Percentiles rank a stretch among this genome's conserved stretches.
phyloP scores from a whole-genome alignment of 1,139 yeast species.

The Nakaseomyces uthaithaninus region DNA sequence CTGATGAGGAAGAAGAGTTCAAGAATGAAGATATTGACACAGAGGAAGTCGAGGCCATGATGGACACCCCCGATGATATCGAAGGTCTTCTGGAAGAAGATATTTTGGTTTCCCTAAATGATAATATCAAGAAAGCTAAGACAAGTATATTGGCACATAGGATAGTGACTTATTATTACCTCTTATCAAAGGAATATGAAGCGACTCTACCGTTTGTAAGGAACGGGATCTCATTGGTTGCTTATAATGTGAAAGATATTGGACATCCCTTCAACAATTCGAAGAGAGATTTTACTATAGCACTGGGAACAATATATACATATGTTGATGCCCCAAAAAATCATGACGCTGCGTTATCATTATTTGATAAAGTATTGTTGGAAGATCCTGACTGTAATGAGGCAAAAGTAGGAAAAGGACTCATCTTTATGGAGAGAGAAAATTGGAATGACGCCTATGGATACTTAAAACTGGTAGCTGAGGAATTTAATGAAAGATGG shows the following conservation, averaged over 20 bases:
- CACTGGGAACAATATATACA: slow-evolving; percentile 70
- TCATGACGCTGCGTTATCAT: slow-evolving; percentile 60
- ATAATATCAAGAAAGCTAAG: slow-evolving; percentile 43
- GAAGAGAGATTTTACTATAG: slow-evolving; percentile 52
- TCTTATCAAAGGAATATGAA: slow-evolving; percentile 56
- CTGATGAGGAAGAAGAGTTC: slow-evolving; percentile 18
- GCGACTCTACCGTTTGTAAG: slow-evolving; percentile 55
- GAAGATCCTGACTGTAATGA: slow-evolving; percentile 45
- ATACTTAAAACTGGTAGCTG: slow-evolving; percentile 45
- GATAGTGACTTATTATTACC: slow-evolving; percentile 52
- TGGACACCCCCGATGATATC: slow-evolving; percentile 21
- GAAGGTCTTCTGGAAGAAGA: slow-evolving; percentile 40
- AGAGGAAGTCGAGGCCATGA: slow-evolving; percentile 20
- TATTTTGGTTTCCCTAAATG: slow-evolving; percentile 44
- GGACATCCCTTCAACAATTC: slow-evolving; percentile 46
- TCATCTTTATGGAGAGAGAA: slow-evolving; percentile 62
- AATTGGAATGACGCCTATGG: slow-evolving; percentile 46
- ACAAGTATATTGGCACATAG: slow-evolving; percentile 56
- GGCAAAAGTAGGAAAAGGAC: slow-evolving; percentile 76
- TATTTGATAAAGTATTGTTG: slow-evolving; percentile 56
- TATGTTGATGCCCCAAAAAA: slow-evolving; percentile 87
- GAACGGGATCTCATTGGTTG: slow-evolving; percentile 51
- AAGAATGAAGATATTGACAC: slow-evolving; percentile 21
- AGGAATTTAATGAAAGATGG: slow-evolving; percentile 44
- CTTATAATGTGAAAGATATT: slow-evolving; percentile 40